Percentiles rank a stretch among this genome's conserved stretches.
Evolutionary conservation across 768 basidiomycete species (phyloP).

Genomic region (Tylopilus balloui): DNA sequence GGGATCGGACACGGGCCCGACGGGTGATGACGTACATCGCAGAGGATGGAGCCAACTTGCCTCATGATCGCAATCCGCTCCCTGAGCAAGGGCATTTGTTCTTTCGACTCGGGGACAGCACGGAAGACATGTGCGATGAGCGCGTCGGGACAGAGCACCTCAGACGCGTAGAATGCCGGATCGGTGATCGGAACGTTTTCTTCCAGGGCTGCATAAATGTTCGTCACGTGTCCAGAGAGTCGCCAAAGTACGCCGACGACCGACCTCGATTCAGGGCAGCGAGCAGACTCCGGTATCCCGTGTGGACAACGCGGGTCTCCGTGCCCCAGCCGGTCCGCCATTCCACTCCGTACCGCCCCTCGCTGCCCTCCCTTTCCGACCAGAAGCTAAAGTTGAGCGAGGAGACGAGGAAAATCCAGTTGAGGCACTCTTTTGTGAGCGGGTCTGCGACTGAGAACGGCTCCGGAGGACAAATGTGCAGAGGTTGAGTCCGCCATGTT

Average conservation of each 20-base stretch:
- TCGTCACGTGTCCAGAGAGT: background rate
- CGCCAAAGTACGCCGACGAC: constrained; percentile 1
- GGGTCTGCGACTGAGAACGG: constrained; percentile 52
- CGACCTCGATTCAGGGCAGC: constrained; percentile 80
- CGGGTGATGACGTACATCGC: constrained; percentile 45
- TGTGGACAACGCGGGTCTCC: constrained; percentile 51
- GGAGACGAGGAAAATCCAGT: constrained; percentile 90
- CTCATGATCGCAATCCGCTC: constrained; percentile 77
- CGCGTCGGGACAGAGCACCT: constrained; percentile 63
- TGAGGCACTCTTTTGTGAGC: constrained; percentile 52
- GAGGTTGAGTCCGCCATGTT: constrained; percentile 64
- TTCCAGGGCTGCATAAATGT: constrained; percentile 57
- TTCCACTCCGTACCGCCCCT: constrained; percentile 69
- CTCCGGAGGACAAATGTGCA: constrained; percentile 72
- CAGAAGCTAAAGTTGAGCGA: constrained; percentile 88
- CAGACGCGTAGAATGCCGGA: constrained; percentile 74
- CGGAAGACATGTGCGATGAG: constrained; percentile 69
- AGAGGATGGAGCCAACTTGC: constrained; percentile 68
- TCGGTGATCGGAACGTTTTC: constrained; percentile 73
- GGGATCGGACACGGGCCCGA: constrained; percentile 8
- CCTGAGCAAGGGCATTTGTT: constrained; percentile 62
- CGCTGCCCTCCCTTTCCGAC: constrained; percentile 60
- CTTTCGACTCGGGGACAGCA: constrained; percentile 49
- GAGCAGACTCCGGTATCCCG: constrained; percentile 85
- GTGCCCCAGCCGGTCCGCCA: constrained; percentile 69